These are phyloP conservation scores for Malus hybrid DNA, from an alignment of 331 rosid genomes.

Conservation along the genomic window DNA sequence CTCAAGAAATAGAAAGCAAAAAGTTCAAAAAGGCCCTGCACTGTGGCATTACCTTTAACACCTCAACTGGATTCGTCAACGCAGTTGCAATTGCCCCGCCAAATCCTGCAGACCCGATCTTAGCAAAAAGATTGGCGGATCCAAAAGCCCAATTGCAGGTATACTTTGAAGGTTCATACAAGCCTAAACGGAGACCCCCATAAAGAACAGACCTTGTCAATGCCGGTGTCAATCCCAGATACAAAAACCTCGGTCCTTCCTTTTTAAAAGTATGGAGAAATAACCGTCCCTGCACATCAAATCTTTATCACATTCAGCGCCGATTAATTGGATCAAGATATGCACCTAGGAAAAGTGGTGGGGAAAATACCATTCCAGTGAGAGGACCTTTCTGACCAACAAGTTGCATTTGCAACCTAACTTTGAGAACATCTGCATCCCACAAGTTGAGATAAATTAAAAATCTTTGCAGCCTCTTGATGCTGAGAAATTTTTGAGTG, in stretches of 20 bases:
- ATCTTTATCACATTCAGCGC: slow-evolving; percentile 16
- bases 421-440: slow-evolving; percentile 85
- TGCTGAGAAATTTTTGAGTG: background rate
- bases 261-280: slow-evolving; percentile 48
- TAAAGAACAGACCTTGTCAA: slow-evolving; percentile 83
- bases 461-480: background rate
- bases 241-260: slow-evolving; percentile 85
- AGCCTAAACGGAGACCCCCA: slow-evolving; percentile 95
- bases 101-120: slow-evolving; percentile 79
- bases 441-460: slow-evolving; percentile 5
- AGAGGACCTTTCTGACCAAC: slow-evolving; percentile 92
- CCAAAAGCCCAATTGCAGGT: slow-evolving; percentile 76
- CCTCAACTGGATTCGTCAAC: slow-evolving; percentile 85
- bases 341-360: background rate
- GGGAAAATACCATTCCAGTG: slow-evolving; percentile 74
- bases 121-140: slow-evolving; percentile 69
- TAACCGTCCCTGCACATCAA: slow-evolving; percentile 51
- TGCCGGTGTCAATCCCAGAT: slow-evolving; percentile 82
- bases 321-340: slow-evolving; percentile 18
- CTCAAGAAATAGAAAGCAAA: background rate
- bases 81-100: slow-evolving; percentile 79
- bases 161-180: slow-evolving; percentile 89
- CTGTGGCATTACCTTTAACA: slow-evolving; percentile 57
- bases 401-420: slow-evolving; percentile 98
- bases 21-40: background rate